Evolutionary conservation across 208 protist species (phyloP).

Genomic region (Acanthamoeba culbertsoni): DNA sequence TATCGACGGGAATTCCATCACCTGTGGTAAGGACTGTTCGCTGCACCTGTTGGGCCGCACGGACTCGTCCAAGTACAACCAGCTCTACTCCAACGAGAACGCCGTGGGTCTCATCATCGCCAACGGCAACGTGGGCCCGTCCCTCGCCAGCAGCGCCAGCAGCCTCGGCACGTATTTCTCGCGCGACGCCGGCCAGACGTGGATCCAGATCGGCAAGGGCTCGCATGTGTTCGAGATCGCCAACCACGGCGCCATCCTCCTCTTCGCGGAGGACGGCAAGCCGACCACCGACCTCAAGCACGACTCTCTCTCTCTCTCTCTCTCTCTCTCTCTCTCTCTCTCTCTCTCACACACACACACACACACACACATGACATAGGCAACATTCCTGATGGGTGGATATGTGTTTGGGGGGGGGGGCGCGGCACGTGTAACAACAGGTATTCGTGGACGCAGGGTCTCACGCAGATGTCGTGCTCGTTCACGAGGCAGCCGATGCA

Average conservation of each 20-base stretch:
- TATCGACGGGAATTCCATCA: not conserved
- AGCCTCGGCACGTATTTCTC: not conserved
- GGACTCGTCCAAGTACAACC: not conserved
- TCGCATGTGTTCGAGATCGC: constrained; percentile 3
- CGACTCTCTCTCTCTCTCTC: not conserved
- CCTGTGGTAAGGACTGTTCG: not conserved
- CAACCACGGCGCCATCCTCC: not conserved
- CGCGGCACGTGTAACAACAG: not conserved
- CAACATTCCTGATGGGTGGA: no score
- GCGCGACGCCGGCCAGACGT: constrained; percentile 16
- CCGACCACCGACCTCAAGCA: not conserved
- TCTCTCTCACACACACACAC: no score
- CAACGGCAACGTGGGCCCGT: constrained; percentile 1
- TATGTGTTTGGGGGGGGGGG: no score
- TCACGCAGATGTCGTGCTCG: not conserved
- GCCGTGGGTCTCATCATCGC: not conserved
- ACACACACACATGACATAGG: no score
- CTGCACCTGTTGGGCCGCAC: constrained; percentile 26
- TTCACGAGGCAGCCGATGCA: not conserved
- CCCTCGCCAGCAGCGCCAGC: not conserved
- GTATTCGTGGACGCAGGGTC: constrained; percentile 15
- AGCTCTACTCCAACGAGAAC: constrained; percentile 36
- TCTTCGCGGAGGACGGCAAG: not conserved
- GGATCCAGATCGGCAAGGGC: not conserved
- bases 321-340: not conserved